A percentile compares a stretch with the other conserved stretches of the same genome.
phyloP scores from a whole-genome alignment of 768 basidiomycete genomes.

The Tulasnella sp. region DNA sequence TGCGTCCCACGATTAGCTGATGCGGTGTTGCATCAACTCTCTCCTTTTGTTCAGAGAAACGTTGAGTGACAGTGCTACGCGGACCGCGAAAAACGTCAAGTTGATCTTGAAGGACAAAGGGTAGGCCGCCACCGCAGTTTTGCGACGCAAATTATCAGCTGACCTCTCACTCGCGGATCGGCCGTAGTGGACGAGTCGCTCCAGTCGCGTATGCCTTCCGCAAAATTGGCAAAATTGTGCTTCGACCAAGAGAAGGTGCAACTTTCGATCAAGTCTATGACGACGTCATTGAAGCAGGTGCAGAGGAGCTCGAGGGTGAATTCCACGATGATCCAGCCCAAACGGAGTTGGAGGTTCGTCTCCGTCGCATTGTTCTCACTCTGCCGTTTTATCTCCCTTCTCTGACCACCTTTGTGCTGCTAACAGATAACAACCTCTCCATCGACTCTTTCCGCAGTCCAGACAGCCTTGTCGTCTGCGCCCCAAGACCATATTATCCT shows the following conservation, averaged over 20 bases:
- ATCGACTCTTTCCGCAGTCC: background rate
- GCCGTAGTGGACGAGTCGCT: background rate
- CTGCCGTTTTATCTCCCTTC: background rate
- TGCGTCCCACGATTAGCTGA: background rate
- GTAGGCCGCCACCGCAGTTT: background rate
- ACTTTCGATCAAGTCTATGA: constrained; percentile 24
- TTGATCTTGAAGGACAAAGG: constrained; percentile 22
- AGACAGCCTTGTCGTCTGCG: background rate
- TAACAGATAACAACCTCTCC: constrained; percentile 7
- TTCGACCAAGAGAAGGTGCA: constrained; percentile 15
- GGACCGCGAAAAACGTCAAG: constrained; percentile 23
- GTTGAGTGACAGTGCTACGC: constrained; percentile 4
- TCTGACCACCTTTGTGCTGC: background rate
- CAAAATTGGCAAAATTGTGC: constrained; percentile 12
- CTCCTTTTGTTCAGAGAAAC: background rate
- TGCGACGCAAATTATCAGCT: background rate
- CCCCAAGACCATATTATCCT: constrained; percentile 20
- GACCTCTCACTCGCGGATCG: background rate
- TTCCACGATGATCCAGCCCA: constrained; percentile 5
- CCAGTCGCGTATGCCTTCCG: constrained; percentile 22
- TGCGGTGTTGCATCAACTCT: background rate
- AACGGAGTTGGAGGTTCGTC: constrained; percentile 19
- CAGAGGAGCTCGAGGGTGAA: constrained; percentile 16
- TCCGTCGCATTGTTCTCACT: background rate
- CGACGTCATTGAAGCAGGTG: constrained; percentile 16